Base-by-base conservation (phyloP, 352 stramenopile genomes). In the Phytophthora hibernalis region DNA sequence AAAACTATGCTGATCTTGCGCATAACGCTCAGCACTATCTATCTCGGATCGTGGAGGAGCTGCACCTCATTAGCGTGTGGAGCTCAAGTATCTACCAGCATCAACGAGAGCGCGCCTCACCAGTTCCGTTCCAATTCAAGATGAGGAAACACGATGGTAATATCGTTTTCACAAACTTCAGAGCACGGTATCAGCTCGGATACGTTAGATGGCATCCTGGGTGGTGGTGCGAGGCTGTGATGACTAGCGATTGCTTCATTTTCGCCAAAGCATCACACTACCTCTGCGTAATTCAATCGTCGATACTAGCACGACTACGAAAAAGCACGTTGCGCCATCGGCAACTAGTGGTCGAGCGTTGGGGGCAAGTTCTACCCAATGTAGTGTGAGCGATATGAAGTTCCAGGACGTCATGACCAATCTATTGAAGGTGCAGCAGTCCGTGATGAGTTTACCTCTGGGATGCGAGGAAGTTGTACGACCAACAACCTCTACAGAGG, bases 51-150 rank as follows among this genome's bases (percentile, higher is more conserved):
- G 74, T 80, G 15, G 71, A 87, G 38, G 80, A 89, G 33, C 69
- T 86, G 5, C 74, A 87, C 24, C 65, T 81, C 15, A 70, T 89
- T 44, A 81, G 78, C 33, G 62, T 54, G 21, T 89, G 78, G 78
- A 74, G 71, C 18, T 53, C 55, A 3, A 58, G 54, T 10, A 44
- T 65, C 12, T 56, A 50, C 31, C 69, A 68, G n/a, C 37, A 16
- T 4, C 48, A 66, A 40, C 49, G 53, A 49, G 20, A 60, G 26
- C 35, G 35, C 22, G 63, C 13, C 30, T 21, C 42, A 67, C 3
- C 15, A 33, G n/a, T 5, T 21, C n/a, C 22, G 26, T 33, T 31
- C 20, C 43, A 31, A 52, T 16, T 2, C 24, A 47, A 22, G 12
- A 26, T 72, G 35, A 16, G 42, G 49, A 31, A 43, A 54, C 28